Percentiles rank a stretch among this genome's conserved stretches.
phyloP scores from a whole-genome alignment of 2,329 filamentous ascomycete genomes.

The Dactylellina parvicollis region DNA sequence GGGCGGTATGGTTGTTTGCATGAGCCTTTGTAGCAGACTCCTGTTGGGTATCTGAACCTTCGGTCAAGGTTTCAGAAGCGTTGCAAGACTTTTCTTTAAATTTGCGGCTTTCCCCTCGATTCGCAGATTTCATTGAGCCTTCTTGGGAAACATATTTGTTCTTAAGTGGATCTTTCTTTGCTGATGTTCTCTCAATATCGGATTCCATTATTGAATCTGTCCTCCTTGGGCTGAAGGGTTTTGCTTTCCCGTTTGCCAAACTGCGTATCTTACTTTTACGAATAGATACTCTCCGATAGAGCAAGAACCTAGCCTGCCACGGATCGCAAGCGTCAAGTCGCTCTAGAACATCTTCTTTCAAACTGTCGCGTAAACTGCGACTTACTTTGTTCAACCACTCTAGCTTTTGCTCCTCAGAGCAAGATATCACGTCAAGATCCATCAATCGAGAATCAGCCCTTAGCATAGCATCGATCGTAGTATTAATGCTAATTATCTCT shows the following conservation, averaged over 20 bases:
- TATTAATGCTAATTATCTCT: background rate
- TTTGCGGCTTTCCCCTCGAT: too few species aligned
- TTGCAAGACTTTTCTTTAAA: too few species aligned
- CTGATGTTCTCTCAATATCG: too few species aligned
- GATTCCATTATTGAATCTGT: background rate
- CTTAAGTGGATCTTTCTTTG: too few species aligned
- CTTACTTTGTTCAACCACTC: background rate
- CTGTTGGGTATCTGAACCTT: too few species aligned
- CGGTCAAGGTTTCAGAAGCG: too few species aligned
- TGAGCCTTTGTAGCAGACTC: too few species aligned
- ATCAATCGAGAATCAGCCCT: background rate
- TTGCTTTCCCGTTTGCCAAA: background rate
- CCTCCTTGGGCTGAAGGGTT: background rate
- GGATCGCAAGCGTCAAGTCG: background rate
- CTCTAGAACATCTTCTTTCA: background rate
- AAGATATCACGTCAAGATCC: background rate
- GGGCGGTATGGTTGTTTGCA: too few species aligned
- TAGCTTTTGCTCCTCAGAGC: background rate
- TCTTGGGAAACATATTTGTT: too few species aligned
- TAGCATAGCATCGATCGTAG: background rate
- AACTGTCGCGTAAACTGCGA: background rate
- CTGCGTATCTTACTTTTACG: background rate
- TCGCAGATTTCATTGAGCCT: too few species aligned
- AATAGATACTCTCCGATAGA: background rate
- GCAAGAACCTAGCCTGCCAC: background rate